These are phyloP conservation scores for Penicillium brasilianum DNA, from an alignment of 2,329 filamentous ascomycete genomes.

Conservation along the genomic window DNA sequence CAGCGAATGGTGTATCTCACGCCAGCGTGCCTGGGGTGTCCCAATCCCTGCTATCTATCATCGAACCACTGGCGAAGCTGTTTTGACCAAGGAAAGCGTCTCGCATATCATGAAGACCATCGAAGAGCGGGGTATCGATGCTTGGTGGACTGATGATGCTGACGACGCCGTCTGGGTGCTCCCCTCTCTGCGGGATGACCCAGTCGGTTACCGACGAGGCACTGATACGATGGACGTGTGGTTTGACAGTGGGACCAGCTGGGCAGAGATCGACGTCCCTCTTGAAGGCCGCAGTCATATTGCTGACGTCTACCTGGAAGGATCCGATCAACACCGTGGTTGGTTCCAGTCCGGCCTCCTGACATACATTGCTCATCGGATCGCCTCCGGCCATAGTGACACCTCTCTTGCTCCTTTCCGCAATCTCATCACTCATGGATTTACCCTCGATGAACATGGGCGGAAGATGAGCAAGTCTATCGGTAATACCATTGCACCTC, in stretches of 20 bases:
- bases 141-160: slow-evolving; percentile 86
- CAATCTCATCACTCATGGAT: slow-evolving; percentile 92
- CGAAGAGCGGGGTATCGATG: slow-evolving; percentile 77
- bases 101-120: slow-evolving; percentile 83
- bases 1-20: slow-evolving; percentile 97
- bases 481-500: slow-evolving; percentile 82
- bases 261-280: slow-evolving; percentile 62
- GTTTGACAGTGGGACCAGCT: slow-evolving; percentile 98
- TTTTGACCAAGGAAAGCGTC: slow-evolving; percentile 80
- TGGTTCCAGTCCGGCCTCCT: slow-evolving; percentile 98
- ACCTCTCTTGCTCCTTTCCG: slow-evolving; percentile 72
- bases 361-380: slow-evolving; percentile 72
- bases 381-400: slow-evolving; percentile 40
- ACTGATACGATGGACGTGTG: slow-evolving; percentile 99
- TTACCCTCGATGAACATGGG: slow-evolving; percentile 85
- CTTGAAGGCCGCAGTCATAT: slow-evolving; percentile 37
- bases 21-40: slow-evolving; percentile 94
- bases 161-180: slow-evolving; percentile 81
- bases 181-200: slow-evolving; percentile 59
- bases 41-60: slow-evolving; percentile 91
- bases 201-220: slow-evolving; percentile 69
- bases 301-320: slow-evolving; percentile 91
- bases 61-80: slow-evolving; percentile 67
- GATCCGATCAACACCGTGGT: slow-evolving; percentile 92
- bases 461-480: slow-evolving; percentile 99